Conservation (phyloP, 2,329 filamentous ascomycete genomes). For the Aspergillus fructus region DNA sequence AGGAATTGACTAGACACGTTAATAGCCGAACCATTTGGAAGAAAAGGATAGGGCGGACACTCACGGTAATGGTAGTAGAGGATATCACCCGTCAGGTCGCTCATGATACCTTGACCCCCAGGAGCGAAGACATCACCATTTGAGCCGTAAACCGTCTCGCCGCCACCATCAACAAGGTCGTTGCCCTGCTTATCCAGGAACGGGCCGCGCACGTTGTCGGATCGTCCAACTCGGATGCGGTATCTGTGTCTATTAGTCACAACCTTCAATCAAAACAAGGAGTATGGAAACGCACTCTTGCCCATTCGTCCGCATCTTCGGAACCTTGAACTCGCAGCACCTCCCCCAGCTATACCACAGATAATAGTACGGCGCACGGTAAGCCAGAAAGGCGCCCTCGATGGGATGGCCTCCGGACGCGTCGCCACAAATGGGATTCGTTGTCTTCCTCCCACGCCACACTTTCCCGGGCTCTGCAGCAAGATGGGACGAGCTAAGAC, state of each 20-base stretch:
- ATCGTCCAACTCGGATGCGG: slow-evolving; percentile 64
- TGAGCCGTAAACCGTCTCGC: slow-evolving; percentile 59
- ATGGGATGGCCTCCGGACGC: slow-evolving; percentile 31
- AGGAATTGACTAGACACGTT: slow-evolving; percentile 27
- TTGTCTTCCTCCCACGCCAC: slow-evolving; percentile 18
- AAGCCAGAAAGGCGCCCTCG: slow-evolving; percentile 33
- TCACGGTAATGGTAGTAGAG: slow-evolving; percentile 38
- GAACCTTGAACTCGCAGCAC: slow-evolving; percentile 30
- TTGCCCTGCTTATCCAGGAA: slow-evolving; percentile 58
- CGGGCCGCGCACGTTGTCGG: slow-evolving; percentile 50
- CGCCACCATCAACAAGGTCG: slow-evolving; percentile 56
- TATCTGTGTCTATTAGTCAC: slow-evolving; percentile 44
- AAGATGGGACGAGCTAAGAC: slow-evolving; percentile 29
- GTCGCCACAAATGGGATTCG: slow-evolving; percentile 29
- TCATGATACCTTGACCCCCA: slow-evolving; percentile 62
- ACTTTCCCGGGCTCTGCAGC: slow-evolving; percentile 27
- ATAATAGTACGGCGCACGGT: slow-evolving; percentile 32
- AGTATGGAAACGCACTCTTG: slow-evolving; percentile 42
- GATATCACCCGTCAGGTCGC: slow-evolving; percentile 40
- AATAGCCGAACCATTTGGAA: background rate
- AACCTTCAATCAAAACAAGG: background rate
- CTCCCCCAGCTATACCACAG: slow-evolving; percentile 37
- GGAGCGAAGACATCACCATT: slow-evolving; percentile 64
- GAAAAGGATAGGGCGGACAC: slow-evolving; percentile 3
- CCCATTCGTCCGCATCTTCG: slow-evolving; percentile 49